Base-by-base conservation (phyloP, 2,329 filamentous ascomycete species). In the Knufia fluminis region DNA sequence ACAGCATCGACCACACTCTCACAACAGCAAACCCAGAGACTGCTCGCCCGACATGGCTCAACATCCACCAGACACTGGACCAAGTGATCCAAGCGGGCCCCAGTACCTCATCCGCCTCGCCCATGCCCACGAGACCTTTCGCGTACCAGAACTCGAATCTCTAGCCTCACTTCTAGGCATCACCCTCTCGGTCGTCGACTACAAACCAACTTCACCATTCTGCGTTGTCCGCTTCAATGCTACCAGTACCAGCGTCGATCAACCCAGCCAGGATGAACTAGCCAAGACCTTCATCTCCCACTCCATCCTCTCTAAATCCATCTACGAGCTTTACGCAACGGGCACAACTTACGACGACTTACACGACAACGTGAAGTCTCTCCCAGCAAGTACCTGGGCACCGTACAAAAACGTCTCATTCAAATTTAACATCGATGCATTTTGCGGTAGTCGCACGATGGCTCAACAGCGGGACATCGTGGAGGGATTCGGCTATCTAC, bases 121-220 rank as follows among this genome's bases (percentile, higher is more conserved):
- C 39, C 92, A 97, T 67, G 75, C 78, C 51, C 90, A 97, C 66
- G 88, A 96, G 71, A 84, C 80, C n/a, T 98, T 98, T 64, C 84
- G 91, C 33, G 74, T 81, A 49, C 80, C 90, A 2, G 92, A 98
- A 67, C 77, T 95, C 12, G 72, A 91, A 61, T 82, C 92, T 20
- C 72, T 98, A 17, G 46, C 54, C 6, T 41, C 89, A 88, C 3
- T 71, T 79, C 8, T 64, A 91, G 43, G 39, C 17, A 71, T 92
- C 31, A 68, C 83, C 20, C 63, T 96, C 46, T 75, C 86, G 57
- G 76, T 96, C 52, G 59, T 91, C n/a, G 77, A 74, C 6, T 96
- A 97, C 65, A 77, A 76, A 53, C 70, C 82, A 54, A 76, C 82
- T 66, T 89, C 88, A 36, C 92, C 92, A 35, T 92, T 91, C 63